Base-by-base conservation (phyloP, 306 rosid genomes). In the Sphenostylis stenocarpa region DNA sequence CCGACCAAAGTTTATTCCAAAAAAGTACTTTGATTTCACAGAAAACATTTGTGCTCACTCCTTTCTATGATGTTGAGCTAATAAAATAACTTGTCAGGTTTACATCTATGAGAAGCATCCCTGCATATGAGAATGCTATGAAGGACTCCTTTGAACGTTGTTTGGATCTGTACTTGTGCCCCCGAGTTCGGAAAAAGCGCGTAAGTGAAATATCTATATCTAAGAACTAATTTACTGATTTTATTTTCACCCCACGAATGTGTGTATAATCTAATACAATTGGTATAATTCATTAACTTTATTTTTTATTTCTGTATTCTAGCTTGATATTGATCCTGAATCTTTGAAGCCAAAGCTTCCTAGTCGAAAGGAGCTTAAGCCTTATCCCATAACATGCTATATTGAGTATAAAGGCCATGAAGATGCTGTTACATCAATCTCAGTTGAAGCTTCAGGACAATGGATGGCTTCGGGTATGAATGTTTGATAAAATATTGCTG, bases 381-480 rank as follows among this genome's bases (percentile, higher is more conserved):
- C 99, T 71, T 95, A 90, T 53, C 99, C 97, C 14, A 82, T 56
- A 47, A 45, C 89, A 52, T 88, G 97, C 77, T 95, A 84, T 84
- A 86, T 90, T 21, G 97, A 95, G 84, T 95, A 87, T 77, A 89
- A 77, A 88, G 97, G 99, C 79, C 99, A 92, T 64, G 84, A 81
- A 49, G 99, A 83, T 79, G 92, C 90, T 47, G 99, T 95, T 78
- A 76, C 90, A 67, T 95, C 97, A 73, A 81, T 95, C 71, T 90
- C 97, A 23, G 75, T 86, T 21, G 96, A 91, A 69, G 76, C 95
- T 72, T 89, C 95, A 5, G 97, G 99, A 55, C 97, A 95, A 81
- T 91, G 97, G 99, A 84, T 95, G 90, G 99, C 97, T 76, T 95
- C 99, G 78, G 99, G 99, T 92, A 71, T 78, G 85, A 51, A 69